Evolutionary conservation across 2,329 filamentous ascomycete genomes (phyloP), one percentile per base, ranked within the genome.

Genomic region (Aureobasidium namibiae): DNA sequence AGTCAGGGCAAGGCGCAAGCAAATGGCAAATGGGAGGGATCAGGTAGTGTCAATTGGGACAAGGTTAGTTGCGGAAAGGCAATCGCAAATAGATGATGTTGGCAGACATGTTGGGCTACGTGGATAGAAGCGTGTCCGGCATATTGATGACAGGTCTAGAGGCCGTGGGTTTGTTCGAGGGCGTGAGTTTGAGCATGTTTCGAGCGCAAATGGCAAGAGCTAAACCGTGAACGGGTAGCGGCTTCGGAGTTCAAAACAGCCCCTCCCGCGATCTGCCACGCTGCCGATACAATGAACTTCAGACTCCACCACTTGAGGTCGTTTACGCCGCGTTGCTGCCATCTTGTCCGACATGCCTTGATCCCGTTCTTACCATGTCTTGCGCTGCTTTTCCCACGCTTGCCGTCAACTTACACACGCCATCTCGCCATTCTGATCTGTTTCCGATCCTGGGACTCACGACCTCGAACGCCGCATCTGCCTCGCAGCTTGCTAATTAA

Each of bases 111-210:
- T 38, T 24, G 49, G 49, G 34, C 34, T 52, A 45, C 14, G 23
- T 45, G 42, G 42, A 23, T 14, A 45, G 24, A 14, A 39, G 49
- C 33, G 48, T 16, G 48, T 52, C 39, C 33, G n/a, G n/a, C 33
- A 38, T 14, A 18, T 52, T 52, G 48, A 36, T 31, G 48, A 39
- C n/a, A 10, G 48, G 10, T 39, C 33, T 26, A 26, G 48, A 52
- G 39, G 38, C 21, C 34, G 26, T 39, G 29, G 6, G 50, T 44
- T 33, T 31, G n/a, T 45, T 45, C 23, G 3, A 11, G 26, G 36
- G 50, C 42, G 50, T 21, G 23, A 29, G 13, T 42, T 21, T 54
- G 50, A 54, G 50, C 50, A 56, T 36, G 39, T 45, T 56, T 54
- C 18, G 5, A 10, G 11, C 13, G 4, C 24, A 45, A 45, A 3